Evolutionary conservation across 495 filamentous ascomycete genomes (phyloP).

Genomic region (Polyplosphaeria fusca): DNA sequence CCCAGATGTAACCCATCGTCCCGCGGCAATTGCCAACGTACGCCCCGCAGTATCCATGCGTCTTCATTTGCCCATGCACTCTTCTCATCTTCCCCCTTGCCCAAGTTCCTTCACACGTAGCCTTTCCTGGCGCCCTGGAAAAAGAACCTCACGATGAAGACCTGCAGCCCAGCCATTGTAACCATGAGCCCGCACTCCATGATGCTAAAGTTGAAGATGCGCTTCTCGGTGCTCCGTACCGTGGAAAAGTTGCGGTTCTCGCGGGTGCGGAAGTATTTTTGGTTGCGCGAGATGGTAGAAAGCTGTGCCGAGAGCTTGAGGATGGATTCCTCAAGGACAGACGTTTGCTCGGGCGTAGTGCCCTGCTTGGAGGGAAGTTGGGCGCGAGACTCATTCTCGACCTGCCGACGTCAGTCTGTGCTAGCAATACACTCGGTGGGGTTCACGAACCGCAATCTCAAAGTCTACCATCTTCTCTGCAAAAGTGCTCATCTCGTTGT

Average conservation of each 20-base stretch:
- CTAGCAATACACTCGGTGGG: too few relatives aligned
- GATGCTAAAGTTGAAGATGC: conserved; percentile 96
- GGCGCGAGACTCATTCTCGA: conserved; percentile 87
- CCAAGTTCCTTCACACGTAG: conserved; percentile 26
- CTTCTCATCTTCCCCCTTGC: not conserved
- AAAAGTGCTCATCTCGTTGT: conserved; percentile 97
- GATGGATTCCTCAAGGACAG: conserved; percentile 88
- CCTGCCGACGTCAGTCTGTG: conserved; percentile 49
- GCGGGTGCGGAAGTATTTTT: conserved; percentile 98
- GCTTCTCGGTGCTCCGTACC: conserved; percentile 87
- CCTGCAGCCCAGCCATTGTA: conserved; percentile 93
- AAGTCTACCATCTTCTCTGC: conserved; percentile 98
- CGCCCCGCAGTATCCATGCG: too few relatives aligned
- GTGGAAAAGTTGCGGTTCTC: conserved; percentile 99
- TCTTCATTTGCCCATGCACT: not conserved
- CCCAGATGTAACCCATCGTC: too few relatives aligned
- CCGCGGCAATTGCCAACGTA: too few relatives aligned
- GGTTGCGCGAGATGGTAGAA: conserved; percentile 94
- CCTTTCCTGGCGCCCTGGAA: conserved; percentile 87
- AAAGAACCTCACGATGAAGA: conserved; percentile 97
- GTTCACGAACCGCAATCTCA: conserved; percentile 79
- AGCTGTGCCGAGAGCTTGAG: conserved; percentile 91
- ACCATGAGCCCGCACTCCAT: conserved; percentile 90
- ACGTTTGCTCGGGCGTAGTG: conserved; percentile 85
- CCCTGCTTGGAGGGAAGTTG: conserved; percentile 88